Evolutionary conservation across 75 land plant genomes (phyloP).

Genomic region (Cupressus sempervirens): DNA sequence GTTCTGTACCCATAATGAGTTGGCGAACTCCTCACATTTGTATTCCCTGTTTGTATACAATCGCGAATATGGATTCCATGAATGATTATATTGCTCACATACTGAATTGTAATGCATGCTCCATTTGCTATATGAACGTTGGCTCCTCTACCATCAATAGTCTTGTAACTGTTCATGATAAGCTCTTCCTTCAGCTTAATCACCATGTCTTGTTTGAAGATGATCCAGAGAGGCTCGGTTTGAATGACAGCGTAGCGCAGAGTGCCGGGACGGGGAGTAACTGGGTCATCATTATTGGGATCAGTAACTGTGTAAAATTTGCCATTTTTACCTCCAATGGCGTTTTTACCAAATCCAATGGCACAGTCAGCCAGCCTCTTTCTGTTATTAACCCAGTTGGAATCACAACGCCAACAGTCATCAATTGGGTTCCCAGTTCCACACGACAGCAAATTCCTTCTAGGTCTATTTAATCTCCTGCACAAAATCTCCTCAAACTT

Average conservation of each 20-base stretch:
- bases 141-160: constrained; percentile 73
- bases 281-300: constrained; percentile 32
- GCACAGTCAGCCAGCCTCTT: constrained; percentile 71
- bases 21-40: constrained; percentile 66
- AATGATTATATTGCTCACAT: constrained; percentile 63
- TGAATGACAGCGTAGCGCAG: constrained; percentile 42
- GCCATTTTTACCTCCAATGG: constrained; percentile 41
- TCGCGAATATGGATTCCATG: constrained; percentile 77
- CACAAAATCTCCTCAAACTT: neutral
- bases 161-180: constrained; percentile 81
- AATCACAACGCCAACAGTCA: constrained; percentile 67
- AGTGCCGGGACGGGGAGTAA: constrained; percentile 59
- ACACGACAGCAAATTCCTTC: neutral
- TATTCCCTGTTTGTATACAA: constrained; percentile 69
- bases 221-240: constrained; percentile 51
- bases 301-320: constrained; percentile 41
- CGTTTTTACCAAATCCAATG: constrained; percentile 63
- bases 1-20: constrained; percentile 69
- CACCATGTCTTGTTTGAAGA: constrained; percentile 75
- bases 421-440: constrained; percentile 47
- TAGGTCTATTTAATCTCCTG: neutral
- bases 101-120: constrained; percentile 71
- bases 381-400: constrained; percentile 50
- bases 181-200: constrained; percentile 73
- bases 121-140: constrained; percentile 78